Conservation (phyloP, 1,139 yeast genomes). For the Kluyveromyces sp. region DNA sequence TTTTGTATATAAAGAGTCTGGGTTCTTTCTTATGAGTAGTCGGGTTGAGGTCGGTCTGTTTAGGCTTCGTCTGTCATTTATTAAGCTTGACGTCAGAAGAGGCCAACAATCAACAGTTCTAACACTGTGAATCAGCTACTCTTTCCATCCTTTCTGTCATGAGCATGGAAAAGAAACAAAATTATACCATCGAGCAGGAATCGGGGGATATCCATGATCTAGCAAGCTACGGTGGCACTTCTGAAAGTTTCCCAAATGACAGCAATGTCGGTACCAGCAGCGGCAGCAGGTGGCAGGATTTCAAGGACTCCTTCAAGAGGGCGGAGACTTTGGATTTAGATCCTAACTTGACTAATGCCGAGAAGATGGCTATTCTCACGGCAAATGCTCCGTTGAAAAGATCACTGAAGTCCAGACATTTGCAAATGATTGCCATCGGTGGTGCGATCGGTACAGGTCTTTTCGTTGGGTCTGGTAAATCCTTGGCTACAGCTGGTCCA, state of each 20-base stretch:
- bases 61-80: too few relatives aligned
- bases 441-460: constrained; percentile 59
- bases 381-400: constrained; percentile 67
- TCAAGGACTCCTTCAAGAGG: constrained; percentile 51
- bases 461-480: constrained; percentile 53
- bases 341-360: constrained; percentile 59
- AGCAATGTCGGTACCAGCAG: background rate
- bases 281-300: constrained; percentile 34
- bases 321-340: constrained; percentile 54
- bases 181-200: constrained; percentile 5
- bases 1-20: background rate
- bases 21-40: too few relatives aligned
- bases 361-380: constrained; percentile 58
- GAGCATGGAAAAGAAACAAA: constrained; percentile 6
- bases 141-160: too few relatives aligned
- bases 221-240: background rate
- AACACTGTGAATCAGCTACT: too few relatives aligned
- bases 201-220: constrained; percentile 6
- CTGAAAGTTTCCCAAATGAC: background rate
- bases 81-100: too few relatives aligned
- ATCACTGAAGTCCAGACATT: constrained; percentile 56
- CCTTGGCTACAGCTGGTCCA: constrained; percentile 58
- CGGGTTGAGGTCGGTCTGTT: too few relatives aligned
- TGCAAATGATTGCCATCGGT: constrained; percentile 61
- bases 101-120: too few relatives aligned